Conservation (phyloP, 345 rosid species). For the Salix caprea region DNA sequence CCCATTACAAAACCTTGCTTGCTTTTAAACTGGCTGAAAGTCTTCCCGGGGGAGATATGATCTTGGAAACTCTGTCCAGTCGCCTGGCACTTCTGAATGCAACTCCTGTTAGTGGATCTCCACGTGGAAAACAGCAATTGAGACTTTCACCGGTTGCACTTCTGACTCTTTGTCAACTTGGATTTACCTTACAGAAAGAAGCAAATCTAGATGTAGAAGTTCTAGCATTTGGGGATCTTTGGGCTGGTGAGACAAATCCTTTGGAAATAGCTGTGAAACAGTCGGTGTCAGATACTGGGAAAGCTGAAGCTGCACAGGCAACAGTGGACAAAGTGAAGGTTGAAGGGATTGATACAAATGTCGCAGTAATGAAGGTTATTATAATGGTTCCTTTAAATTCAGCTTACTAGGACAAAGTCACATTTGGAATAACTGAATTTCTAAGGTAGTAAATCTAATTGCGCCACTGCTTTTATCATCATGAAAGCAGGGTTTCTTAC, state of each 20-base stretch:
- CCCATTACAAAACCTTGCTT: conserved; percentile 74
- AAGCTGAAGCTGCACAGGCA: conserved; percentile 91
- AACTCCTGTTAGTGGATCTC: conserved; percentile 29
- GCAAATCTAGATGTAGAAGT: conserved; percentile 40
- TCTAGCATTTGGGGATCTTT: conserved; percentile 52
- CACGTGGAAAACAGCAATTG: conserved; percentile 43
- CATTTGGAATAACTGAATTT: background rate
- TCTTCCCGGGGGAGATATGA: conserved; percentile 81
- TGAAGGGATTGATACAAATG: conserved; percentile 88
- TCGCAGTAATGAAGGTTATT: conserved; percentile 76
- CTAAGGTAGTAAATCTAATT: background rate
- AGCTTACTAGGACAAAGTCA: background rate
- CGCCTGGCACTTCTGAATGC: conserved; percentile 50
- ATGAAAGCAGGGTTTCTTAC: conserved; percentile 1
- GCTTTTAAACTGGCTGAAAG: conserved; percentile 87
- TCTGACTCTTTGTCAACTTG: conserved; percentile 57
- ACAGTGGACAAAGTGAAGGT: conserved; percentile 94
- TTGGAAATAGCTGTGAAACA: conserved; percentile 70
- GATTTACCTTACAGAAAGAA: conserved; percentile 49
- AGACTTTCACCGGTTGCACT: conserved; percentile 54
- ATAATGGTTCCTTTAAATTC: conserved; percentile 2
- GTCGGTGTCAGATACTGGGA: conserved; percentile 62
- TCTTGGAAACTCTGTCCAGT: conserved; percentile 62
- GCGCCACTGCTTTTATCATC: background rate
- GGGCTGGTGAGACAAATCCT: conserved; percentile 78